Percentiles rank a stretch among this genome's conserved stretches.
Evolutionary conservation across 345 rosid genomes (phyloP).

Genomic region (Salix udensis): DNA sequence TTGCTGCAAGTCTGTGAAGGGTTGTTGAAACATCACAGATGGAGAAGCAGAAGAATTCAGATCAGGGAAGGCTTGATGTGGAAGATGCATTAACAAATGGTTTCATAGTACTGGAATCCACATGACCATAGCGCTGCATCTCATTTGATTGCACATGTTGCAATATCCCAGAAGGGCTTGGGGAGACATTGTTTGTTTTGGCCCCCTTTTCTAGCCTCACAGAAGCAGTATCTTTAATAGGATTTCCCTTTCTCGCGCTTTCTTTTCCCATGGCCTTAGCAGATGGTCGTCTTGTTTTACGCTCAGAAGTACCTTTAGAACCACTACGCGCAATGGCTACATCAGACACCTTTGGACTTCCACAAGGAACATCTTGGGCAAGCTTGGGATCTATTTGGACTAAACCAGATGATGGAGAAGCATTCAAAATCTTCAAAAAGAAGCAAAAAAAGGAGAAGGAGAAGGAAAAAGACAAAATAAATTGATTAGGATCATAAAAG

Average conservation of each 20-base stretch:
- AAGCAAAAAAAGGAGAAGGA: slow-evolving; percentile 1
- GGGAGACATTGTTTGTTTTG: slow-evolving; percentile 37
- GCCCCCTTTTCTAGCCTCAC: slow-evolving; percentile 48
- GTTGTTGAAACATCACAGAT: slow-evolving; percentile 61
- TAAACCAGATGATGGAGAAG: slow-evolving; percentile 47
- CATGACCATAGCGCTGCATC: slow-evolving; percentile 49
- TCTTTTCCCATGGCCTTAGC: slow-evolving; percentile 57
- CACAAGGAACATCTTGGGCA: slow-evolving; percentile 31
- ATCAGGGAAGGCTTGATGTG: slow-evolving; percentile 63
- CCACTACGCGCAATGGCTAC: slow-evolving; percentile 28
- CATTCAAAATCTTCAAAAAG: slow-evolving; percentile 51
- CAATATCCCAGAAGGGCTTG: slow-evolving; percentile 38
- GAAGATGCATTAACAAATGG: slow-evolving; percentile 46
- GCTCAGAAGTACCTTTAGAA: slow-evolving; percentile 57
- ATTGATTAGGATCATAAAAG: background rate
- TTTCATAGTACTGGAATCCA: slow-evolving; percentile 41
- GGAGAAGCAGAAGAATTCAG: slow-evolving; percentile 56
- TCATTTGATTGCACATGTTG: slow-evolving; percentile 58
- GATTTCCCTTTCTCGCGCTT: slow-evolving; percentile 50
- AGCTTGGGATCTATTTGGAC: slow-evolving; percentile 41
- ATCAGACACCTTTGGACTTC: slow-evolving; percentile 39
- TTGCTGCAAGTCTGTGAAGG: slow-evolving; percentile 96
- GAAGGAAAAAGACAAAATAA: slow-evolving; percentile 5
- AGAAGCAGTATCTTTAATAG: slow-evolving; percentile 40
- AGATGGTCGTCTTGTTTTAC: slow-evolving; percentile 65